Evolutionary conservation across 768 basidiomycete genomes (phyloP).

Genomic region (Boletus eberwhitei): DNA sequence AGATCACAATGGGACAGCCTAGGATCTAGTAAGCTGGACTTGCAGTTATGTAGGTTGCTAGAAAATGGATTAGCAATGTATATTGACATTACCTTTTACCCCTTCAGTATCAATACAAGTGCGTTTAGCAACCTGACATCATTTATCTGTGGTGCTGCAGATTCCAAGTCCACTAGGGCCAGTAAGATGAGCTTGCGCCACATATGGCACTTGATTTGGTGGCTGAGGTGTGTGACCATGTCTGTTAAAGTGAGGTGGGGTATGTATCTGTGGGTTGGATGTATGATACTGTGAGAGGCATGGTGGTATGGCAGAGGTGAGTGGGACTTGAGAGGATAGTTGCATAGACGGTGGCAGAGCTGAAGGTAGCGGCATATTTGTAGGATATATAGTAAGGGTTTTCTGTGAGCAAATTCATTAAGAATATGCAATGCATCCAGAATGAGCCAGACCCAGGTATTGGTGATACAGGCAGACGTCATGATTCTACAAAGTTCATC

Average conservation of each 20-base stretch:
- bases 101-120: conserved; percentile 60
- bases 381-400: conserved; percentile 55
- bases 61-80: conserved; percentile 2
- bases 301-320: conserved; percentile 44
- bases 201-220: conserved; percentile 18
- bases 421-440: not conserved
- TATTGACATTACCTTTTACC: conserved; percentile 53
- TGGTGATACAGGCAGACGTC: no score
- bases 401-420: conserved; percentile 38
- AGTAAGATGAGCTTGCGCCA: conserved; percentile 19
- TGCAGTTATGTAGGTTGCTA: not conserved
- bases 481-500: no score
- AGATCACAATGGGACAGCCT: not conserved
- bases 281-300: conserved; percentile 36
- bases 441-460: not conserved
- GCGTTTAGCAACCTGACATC: conserved; percentile 42
- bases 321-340: conserved; percentile 23
- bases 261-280: conserved; percentile 31
- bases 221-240: conserved; percentile 28
- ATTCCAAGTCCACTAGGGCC: conserved; percentile 17
- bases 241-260: conserved; percentile 29
- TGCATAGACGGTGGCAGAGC: conserved; percentile 15
- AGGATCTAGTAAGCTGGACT: not conserved
- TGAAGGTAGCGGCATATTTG: conserved; percentile 19
- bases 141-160: conserved; percentile 19